Conservation (phyloP, 75 land plant species). For the Sequoia sempervirens region DNA sequence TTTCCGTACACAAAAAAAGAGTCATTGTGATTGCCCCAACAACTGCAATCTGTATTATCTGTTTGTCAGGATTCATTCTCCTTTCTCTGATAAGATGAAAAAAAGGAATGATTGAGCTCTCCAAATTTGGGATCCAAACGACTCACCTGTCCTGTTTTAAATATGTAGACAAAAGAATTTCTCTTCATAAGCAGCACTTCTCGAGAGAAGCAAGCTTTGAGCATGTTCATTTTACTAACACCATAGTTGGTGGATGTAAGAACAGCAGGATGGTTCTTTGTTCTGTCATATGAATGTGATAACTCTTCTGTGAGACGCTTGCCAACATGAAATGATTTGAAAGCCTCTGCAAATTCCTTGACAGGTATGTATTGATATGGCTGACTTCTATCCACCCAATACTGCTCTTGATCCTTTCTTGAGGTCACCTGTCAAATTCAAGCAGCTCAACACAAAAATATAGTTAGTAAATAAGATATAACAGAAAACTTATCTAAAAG, state of each 20-base stretch:
- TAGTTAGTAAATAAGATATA: background rate
- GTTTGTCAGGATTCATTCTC: slow-evolving; percentile 65
- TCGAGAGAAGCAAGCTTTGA: slow-evolving; percentile 61
- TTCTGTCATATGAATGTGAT: slow-evolving; percentile 25
- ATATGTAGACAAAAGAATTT: slow-evolving; percentile 81
- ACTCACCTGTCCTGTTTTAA: slow-evolving; percentile 62
- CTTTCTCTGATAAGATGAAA: slow-evolving; percentile 22
- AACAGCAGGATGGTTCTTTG: slow-evolving; percentile 43
- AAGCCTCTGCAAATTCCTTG: slow-evolving; percentile 27
- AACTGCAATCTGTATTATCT: background rate
- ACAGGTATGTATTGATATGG: slow-evolving; percentile 31
- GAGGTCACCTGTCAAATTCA: slow-evolving; percentile 34
- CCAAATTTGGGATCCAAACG: slow-evolving; percentile 14
- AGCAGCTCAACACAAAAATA: slow-evolving; percentile 30
- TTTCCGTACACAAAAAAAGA: slow-evolving; percentile 32
- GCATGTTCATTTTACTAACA: slow-evolving; percentile 46
- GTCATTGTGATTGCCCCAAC: slow-evolving; percentile 40
- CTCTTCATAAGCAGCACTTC: slow-evolving; percentile 75
- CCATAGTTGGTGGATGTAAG: slow-evolving; percentile 57
- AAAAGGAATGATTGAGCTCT: background rate
- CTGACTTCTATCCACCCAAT: slow-evolving; percentile 33
- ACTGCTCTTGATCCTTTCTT: slow-evolving; percentile 48
- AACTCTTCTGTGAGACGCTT: slow-evolving; percentile 22
- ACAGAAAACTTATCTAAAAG: background rate
- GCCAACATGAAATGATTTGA: slow-evolving; percentile 22